phyloP scores from a whole-genome alignment of 257 asterid species.

The Leptodermis oblonga region DNA sequence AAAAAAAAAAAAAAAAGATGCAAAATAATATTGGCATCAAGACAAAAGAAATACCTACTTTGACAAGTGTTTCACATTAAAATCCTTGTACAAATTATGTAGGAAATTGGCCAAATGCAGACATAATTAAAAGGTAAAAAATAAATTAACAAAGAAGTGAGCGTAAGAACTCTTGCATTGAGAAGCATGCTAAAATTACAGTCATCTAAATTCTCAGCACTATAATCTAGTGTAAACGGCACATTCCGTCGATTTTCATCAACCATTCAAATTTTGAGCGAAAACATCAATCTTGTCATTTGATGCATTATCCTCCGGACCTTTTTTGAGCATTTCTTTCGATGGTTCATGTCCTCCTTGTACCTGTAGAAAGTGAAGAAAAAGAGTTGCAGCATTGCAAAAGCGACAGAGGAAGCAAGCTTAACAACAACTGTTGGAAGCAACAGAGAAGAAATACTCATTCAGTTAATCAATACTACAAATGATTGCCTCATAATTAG shows the following conservation, averaged over 20 bases:
- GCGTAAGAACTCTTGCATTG: not conserved
- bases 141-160: not conserved
- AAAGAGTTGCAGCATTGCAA: not conserved
- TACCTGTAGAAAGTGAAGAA: conserved; percentile 36
- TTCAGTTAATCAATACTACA: too few relatives aligned
- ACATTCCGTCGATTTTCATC: conserved; percentile 52
- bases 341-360: conserved; percentile 60
- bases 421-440: too few relatives aligned
- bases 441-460: too few relatives aligned
- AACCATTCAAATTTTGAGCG: conserved; percentile 45
- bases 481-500: too few relatives aligned
- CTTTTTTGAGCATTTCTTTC: conserved; percentile 61
- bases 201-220: conserved; percentile 19
- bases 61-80: not conserved
- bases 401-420: too few relatives aligned
- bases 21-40: too few relatives aligned
- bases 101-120: not conserved
- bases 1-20: too few relatives aligned
- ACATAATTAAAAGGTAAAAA: not conserved
- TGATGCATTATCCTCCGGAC: conserved; percentile 64
- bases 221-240: conserved; percentile 54
- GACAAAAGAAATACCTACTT: not conserved
- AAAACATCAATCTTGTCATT: conserved; percentile 45
- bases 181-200: not conserved
- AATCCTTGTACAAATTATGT: not conserved